These are phyloP conservation scores for Haberlea rhodopensis DNA, from an alignment of 257 asterid genomes.

Conservation along the genomic window DNA sequence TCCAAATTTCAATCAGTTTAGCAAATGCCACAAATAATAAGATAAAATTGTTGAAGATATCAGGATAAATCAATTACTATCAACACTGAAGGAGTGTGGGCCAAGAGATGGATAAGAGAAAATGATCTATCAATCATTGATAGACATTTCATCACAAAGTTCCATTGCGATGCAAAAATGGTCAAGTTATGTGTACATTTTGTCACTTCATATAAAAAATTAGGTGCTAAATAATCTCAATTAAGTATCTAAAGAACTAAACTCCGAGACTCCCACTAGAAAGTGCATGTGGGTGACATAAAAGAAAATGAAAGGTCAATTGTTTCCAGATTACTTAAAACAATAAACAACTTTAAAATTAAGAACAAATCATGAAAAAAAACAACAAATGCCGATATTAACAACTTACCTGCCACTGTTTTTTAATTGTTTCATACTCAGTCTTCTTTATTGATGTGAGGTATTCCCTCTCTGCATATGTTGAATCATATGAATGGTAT, in stretches of 20 bases:
- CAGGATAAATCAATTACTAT: not conserved
- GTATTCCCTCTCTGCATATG: constrained; percentile 89
- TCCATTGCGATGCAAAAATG: not conserved
- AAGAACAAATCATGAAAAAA: constrained; percentile 8
- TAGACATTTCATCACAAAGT: too few relatives aligned
- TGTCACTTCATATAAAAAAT: not conserved
- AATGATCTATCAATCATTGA: too few relatives aligned
- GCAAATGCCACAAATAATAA: not conserved
- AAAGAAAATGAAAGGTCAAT: constrained; percentile 13
- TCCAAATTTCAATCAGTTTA: not conserved
- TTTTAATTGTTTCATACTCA: constrained; percentile 81
- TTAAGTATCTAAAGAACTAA: not conserved
- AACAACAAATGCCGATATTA: constrained; percentile 12
- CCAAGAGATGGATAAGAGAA: not conserved
- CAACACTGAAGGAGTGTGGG: not conserved
- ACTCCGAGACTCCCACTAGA: not conserved
- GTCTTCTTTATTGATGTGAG: constrained; percentile 60
- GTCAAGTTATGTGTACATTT: not conserved
- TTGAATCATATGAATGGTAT: constrained; percentile 73
- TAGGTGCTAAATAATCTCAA: not conserved
- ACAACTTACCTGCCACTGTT: constrained; percentile 90
- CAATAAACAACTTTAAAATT: not conserved
- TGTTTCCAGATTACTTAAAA: not conserved
- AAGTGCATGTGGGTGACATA: not conserved
- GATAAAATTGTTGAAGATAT: not conserved